These are phyloP conservation scores for Mycogone perniciosa DNA, from an alignment of 2,329 filamentous ascomycete species.

Conservation along the genomic window DNA sequence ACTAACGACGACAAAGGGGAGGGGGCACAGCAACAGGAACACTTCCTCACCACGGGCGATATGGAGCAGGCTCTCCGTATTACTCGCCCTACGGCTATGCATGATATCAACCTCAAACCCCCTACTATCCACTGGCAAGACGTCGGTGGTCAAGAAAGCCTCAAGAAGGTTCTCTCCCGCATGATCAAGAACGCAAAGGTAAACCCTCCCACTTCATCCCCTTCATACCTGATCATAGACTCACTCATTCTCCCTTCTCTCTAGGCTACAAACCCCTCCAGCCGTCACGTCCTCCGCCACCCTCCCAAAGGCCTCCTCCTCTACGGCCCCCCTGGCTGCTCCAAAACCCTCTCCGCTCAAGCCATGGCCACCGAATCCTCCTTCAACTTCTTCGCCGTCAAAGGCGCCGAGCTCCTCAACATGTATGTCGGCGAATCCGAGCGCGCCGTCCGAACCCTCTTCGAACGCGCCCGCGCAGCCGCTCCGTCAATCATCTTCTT, in stretches of 20 bases:
- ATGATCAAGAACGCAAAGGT: conserved; percentile 41
- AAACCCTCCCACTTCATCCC: conserved; percentile 2
- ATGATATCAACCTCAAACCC: conserved; percentile 81
- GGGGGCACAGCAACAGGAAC: conserved; percentile 13
- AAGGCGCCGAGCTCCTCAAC: conserved; percentile 86
- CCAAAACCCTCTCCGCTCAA: conserved; percentile 87
- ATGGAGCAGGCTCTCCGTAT: conserved; percentile 59
- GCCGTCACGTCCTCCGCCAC: conserved; percentile 36
- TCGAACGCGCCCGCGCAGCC: conserved; percentile 77
- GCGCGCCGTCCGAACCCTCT: conserved; percentile 75
- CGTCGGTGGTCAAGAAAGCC: conserved; percentile 74
- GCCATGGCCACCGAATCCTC: conserved; percentile 85
- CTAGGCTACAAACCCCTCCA: conserved; percentile 26
- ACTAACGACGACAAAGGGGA: conserved; percentile 1
- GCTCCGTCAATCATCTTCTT: conserved; percentile 93
- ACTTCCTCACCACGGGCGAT: conserved; percentile 40
- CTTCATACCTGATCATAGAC: not conserved
- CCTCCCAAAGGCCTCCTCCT: conserved; percentile 78
- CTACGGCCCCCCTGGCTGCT: conserved; percentile 90
- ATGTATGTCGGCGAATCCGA: conserved; percentile 98
- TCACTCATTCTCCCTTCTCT: not conserved
- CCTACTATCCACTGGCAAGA: conserved; percentile 81
- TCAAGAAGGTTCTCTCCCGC: conserved; percentile 57
- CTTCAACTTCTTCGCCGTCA: conserved; percentile 90
- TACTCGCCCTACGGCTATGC: conserved; percentile 78